phyloP scores from a whole-genome alignment of 192 early-diverging fungal species.

The Endogone sp. region DNA sequence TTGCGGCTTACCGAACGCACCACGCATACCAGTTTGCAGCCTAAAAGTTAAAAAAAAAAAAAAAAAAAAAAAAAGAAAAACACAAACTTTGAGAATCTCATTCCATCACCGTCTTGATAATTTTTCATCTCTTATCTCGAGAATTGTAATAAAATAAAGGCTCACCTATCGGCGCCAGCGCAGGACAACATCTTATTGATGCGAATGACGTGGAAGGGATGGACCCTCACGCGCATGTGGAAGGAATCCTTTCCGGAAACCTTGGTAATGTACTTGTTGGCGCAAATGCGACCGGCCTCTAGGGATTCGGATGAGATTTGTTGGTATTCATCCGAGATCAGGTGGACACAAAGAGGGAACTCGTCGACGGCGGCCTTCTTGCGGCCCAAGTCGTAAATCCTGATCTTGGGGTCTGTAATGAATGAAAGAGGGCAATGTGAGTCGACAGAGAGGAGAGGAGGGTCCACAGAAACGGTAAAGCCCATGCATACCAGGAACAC shows the following conservation, averaged over 20 bases:
- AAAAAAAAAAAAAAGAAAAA: no score
- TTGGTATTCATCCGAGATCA: conserved; percentile 96
- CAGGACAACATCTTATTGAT: conserved; percentile 99
- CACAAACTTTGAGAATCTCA: not conserved
- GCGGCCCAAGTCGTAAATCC: conserved; percentile 95
- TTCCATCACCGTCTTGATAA: not conserved
- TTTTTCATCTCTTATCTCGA: not conserved
- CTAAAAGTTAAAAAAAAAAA: conserved; percentile 37
- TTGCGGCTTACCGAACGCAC: conserved; percentile 96
- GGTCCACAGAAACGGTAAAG: no score
- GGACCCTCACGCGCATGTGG: conserved; percentile 98
- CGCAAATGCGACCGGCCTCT: conserved; percentile 95
- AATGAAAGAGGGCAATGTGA: no score
- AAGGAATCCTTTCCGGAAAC: conserved; percentile 96
- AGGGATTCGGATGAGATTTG: conserved; percentile 99
- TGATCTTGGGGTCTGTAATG: conserved; percentile 88
- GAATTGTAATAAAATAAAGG: no score
- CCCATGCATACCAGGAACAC: conserved; percentile 83
- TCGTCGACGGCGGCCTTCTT: conserved; percentile 98
- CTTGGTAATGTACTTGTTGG: conserved; percentile 99
- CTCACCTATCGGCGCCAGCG: conserved; percentile 92
- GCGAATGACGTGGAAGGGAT: conserved; percentile 98
- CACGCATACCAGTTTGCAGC: conserved; percentile 99
- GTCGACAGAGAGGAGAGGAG: no score
- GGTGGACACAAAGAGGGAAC: conserved; percentile 93